Conservation (phyloP, 768 basidiomycete species). For the Mycena amicta region DNA sequence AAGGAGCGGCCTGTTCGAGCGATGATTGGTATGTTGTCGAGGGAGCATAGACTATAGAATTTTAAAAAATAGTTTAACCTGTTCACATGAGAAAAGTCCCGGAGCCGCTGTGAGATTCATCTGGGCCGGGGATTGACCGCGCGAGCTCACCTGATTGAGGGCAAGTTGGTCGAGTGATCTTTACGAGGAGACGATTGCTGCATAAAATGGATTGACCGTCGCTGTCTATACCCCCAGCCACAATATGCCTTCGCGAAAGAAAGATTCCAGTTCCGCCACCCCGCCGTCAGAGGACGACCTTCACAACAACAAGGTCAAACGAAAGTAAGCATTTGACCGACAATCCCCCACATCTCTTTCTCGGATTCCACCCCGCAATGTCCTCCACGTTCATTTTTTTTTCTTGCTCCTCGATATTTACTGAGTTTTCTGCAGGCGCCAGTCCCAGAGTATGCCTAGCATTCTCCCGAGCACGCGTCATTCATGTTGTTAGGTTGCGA, state of each 20-base stretch:
- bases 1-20: conserved; percentile 17
- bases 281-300: conserved; percentile 68
- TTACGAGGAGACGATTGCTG: conserved; percentile 24
- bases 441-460: conserved; percentile 73
- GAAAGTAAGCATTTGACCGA: conserved; percentile 64
- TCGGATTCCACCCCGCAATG: conserved; percentile 42
- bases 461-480: conserved; percentile 23
- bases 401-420: conserved; percentile 34
- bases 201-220: not conserved
- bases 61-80: not conserved
- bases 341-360: conserved; percentile 23
- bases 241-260: conserved; percentile 45
- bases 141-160: conserved; percentile 42
- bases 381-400: conserved; percentile 26
- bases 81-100: conserved; percentile 22
- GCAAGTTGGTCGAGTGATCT: conserved; percentile 31
- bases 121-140: conserved; percentile 47
- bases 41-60: not conserved
- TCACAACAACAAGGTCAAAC: conserved; percentile 77
- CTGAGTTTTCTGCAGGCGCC: conserved; percentile 59
- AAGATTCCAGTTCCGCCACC: conserved; percentile 62
- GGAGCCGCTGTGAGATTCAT: conserved; percentile 5
- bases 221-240: not conserved
- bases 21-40: conserved; percentile 29
- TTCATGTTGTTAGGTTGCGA: conserved; percentile 64